Conservation (phyloP, 306 rosid genomes). For the Morella rubra region DNA sequence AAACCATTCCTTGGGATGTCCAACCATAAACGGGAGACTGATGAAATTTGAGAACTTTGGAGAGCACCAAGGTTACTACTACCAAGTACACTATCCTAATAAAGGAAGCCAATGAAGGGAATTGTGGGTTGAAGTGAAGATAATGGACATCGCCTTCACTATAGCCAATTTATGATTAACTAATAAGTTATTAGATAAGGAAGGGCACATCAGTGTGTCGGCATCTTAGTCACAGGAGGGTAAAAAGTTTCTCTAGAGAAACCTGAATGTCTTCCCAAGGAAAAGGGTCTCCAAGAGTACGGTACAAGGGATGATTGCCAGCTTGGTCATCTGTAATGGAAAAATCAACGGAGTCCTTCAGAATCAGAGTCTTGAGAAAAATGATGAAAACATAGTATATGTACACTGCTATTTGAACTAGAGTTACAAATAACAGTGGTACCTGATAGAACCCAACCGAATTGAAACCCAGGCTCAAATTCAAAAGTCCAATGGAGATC, state of each 20-base stretch:
- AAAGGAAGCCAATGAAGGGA: background rate
- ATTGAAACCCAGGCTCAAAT: constrained; percentile 95
- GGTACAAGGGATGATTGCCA: constrained; percentile 98
- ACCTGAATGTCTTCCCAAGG: constrained; percentile 91
- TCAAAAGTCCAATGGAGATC: constrained; percentile 94
- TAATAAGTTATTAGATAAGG: constrained; percentile 10
- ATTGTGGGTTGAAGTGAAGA: constrained; percentile 13
- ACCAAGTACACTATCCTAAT: background rate
- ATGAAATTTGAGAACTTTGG: background rate
- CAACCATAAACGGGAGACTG: background rate
- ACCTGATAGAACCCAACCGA: constrained; percentile 99
- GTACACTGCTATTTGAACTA: constrained; percentile 18
- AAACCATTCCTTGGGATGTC: background rate
- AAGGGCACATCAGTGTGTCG: background rate
- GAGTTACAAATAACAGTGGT: constrained; percentile 23
- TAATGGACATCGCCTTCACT: background rate
- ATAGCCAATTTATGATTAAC: constrained; percentile 4
- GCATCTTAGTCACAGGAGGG: constrained; percentile 22
- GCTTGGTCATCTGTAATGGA: constrained; percentile 84
- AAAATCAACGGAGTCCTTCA: constrained; percentile 31
- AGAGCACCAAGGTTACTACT: background rate
- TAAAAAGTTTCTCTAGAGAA: constrained; percentile 13
- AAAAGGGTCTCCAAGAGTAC: constrained; percentile 94
- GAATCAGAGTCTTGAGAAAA: constrained; percentile 12
- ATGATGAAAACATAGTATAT: constrained; percentile 14